A percentile compares a stretch with the other conserved stretches of the same genome.
These are phyloP conservation scores for Lachancea fermentati DNA, from an alignment of 805 yeast species.

Conservation along the genomic window DNA sequence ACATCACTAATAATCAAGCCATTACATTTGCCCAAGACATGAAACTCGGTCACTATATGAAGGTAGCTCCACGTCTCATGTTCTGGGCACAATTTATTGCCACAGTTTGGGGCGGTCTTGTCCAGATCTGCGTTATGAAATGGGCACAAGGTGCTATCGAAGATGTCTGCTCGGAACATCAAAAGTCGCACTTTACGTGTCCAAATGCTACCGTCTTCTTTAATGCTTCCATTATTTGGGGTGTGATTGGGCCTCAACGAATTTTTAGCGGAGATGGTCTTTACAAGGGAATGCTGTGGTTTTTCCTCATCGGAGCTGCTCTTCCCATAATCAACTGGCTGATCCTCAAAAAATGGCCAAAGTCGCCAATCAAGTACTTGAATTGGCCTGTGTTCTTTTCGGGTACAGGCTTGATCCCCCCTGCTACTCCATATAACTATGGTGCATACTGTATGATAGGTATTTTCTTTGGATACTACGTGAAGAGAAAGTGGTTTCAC, in stretches of 20 bases:
- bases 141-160: conserved; percentile 36
- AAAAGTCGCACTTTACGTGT: conserved; percentile 42
- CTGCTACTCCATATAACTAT: conserved; percentile 61
- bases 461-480: conserved; percentile 47
- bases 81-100: conserved; percentile 46
- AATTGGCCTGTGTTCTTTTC: conserved; percentile 60
- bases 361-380: conserved; percentile 37
- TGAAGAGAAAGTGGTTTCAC: conserved; percentile 47
- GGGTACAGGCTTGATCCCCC: conserved; percentile 52
- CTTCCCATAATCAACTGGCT: conserved; percentile 38
- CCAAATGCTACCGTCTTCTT: conserved; percentile 41
- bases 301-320: conserved; percentile 52
- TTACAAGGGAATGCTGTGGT: conserved; percentile 49
- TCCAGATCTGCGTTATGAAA: conserved; percentile 37
- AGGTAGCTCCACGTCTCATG: conserved; percentile 54
- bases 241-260: conserved; percentile 53
- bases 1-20: conserved; percentile 48
- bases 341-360: conserved; percentile 34
- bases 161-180: conserved; percentile 39
- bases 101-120: conserved; percentile 39
- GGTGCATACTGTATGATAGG: conserved; percentile 50
- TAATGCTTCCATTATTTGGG: conserved; percentile 58
- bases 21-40: conserved; percentile 47
- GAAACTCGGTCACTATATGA: conserved; percentile 59
- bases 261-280: conserved; percentile 44